Evolutionary conservation across 768 basidiomycete species (phyloP).

Genomic region (Tricholoma terreum): DNA sequence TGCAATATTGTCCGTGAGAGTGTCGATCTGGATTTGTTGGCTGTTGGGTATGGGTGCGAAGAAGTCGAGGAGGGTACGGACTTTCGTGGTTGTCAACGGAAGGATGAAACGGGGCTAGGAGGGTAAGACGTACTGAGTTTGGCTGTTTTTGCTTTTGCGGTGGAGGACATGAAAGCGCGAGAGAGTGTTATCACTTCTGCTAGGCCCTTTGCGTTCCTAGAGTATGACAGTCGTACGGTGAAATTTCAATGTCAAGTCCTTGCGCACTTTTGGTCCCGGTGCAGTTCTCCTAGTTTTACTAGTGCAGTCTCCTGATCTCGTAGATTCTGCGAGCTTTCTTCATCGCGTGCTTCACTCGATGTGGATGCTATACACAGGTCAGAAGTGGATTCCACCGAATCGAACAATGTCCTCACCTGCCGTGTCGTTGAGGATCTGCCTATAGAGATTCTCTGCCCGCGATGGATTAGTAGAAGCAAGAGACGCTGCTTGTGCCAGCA

Average conservation of each 20-base stretch:
- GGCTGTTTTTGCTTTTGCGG: constrained; percentile 95
- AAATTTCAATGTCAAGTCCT: background rate
- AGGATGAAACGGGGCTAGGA: background rate
- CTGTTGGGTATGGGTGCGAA: constrained; percentile 79
- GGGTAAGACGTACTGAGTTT: constrained; percentile 72
- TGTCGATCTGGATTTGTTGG: constrained; percentile 72
- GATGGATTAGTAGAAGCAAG: constrained; percentile 44
- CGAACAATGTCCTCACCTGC: constrained; percentile 22
- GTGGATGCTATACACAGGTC: constrained; percentile 21
- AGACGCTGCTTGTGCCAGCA: constrained; percentile 57
- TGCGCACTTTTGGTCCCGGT: constrained; percentile 75
- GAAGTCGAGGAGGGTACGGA: constrained; percentile 90
- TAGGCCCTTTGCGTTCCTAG: constrained; percentile 79
- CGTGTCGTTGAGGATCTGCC: constrained; percentile 54
- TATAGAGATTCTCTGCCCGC: constrained; percentile 73
- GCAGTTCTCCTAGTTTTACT: constrained; percentile 81
- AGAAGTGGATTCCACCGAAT: background rate
- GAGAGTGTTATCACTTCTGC: constrained; percentile 85
- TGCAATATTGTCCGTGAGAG: constrained; percentile 85
- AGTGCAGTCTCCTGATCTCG: constrained; percentile 84
- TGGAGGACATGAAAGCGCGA: constrained; percentile 85
- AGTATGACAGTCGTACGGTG: no score
- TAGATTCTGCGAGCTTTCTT: constrained; percentile 54
- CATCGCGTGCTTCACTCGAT: constrained; percentile 29
- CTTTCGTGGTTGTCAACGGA: constrained; percentile 34